Evolutionary conservation across 441 rosid genomes (phyloP), one percentile per base, ranked within the genome.

Genomic region (Corymbia citriodora): DNA sequence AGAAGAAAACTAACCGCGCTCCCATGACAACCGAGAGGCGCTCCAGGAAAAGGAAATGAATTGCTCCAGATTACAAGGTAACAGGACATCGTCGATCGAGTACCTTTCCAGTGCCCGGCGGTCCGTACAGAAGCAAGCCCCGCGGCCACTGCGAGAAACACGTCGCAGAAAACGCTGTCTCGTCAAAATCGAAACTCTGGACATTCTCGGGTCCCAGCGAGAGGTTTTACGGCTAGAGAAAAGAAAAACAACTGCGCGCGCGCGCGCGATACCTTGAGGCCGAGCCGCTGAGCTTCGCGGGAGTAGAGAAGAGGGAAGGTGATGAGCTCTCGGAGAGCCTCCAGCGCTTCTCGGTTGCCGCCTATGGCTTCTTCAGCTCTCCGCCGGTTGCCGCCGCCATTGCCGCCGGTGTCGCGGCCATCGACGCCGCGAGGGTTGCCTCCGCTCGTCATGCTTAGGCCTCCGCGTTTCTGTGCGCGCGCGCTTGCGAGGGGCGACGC

Each of bases 51-150:
- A 82, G 16, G 25, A n/a, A 61, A 87, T 45, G 68, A 29, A 16
- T 50, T 25, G 52, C 36, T 36, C 40, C 27, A 59, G 83, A 89
- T 59, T 83, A n/a, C 49, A 81, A 81, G 31, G 85, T 52, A 40
- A 45, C 40, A 3, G 54, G 55, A 54, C 48, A 88, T 17, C 65
- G 36, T 13, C 48, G 57, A 74, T 40, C 8, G 45, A 9, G 40
- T 93, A 96, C 98, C 98, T 97, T 97, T 53, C 99, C 99, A 21
- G 98, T 96, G 90, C 98, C 99, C 4, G 98, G 98, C 15, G 98
- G 98, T 70, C 99, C 98, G 55, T 96, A 97, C 9, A 97, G 92
- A 90, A 97, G 98, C 93, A 97, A 93, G 89, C 99, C 98, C 90
- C 94, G 93, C 72, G 97, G 97, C 99, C 98, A 98, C 99, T 98